A percentile compares a stretch with the other conserved stretches of the same genome.
These are phyloP conservation scores for Plasmodium coatneyi DNA, from an alignment of 169 alveolate genomes.

Conservation along the genomic window DNA sequence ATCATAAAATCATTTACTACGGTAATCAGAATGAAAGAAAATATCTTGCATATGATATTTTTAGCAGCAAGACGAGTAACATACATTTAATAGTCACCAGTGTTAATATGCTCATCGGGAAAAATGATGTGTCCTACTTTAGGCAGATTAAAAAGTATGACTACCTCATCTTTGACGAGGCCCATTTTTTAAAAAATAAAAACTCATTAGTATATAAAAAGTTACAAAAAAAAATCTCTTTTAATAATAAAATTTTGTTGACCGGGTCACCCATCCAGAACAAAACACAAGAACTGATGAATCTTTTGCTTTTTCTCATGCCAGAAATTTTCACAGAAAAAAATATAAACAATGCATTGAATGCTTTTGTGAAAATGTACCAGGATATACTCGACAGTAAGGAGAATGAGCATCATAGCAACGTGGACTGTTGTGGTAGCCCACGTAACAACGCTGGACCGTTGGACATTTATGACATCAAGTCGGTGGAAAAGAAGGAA, in stretches of 20 bases:
- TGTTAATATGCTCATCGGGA: slow-evolving; percentile 57
- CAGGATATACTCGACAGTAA: slow-evolving; percentile 43
- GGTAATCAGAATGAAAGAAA: slow-evolving; percentile 85
- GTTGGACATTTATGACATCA: neutral
- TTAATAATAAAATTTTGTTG: slow-evolving; percentile 89
- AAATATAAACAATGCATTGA: slow-evolving; percentile 83
- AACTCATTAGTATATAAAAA: slow-evolving; percentile 90
- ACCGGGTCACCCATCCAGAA: slow-evolving; percentile 94
- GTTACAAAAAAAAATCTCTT: slow-evolving; percentile 83
- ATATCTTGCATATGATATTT: slow-evolving; percentile 75
- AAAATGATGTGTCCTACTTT: slow-evolving; percentile 54
- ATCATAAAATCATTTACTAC: slow-evolving; percentile 85
- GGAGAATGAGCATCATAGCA: neutral
- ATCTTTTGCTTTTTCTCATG: slow-evolving; percentile 90
- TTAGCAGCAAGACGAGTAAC: slow-evolving; percentile 15
- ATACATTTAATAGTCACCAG: slow-evolving; percentile 54
- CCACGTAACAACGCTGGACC: neutral
- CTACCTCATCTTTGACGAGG: slow-evolving; percentile 94
- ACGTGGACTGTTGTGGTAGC: neutral
- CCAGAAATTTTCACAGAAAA: slow-evolving; percentile 89
- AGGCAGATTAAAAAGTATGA: slow-evolving; percentile 79
- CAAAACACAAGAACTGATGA: slow-evolving; percentile 89
- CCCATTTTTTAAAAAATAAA: slow-evolving; percentile 93
- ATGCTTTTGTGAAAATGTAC: slow-evolving; percentile 76
- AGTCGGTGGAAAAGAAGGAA: neutral